Base-by-base conservation (phyloP, 805 yeast species). In the Starmerella sp. region DNA sequence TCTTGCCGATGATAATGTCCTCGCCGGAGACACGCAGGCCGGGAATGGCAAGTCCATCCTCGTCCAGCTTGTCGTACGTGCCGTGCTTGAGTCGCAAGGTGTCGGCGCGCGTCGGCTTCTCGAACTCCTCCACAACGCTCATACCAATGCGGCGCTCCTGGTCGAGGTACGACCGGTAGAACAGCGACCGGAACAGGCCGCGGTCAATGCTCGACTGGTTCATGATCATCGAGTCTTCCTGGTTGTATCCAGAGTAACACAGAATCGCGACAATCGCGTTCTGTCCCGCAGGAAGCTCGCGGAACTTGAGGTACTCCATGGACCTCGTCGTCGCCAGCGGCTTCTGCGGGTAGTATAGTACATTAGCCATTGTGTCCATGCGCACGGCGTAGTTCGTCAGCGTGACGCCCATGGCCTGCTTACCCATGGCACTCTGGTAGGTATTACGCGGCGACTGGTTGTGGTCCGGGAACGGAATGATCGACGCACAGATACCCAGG, bases 181-280 rank as follows among this genome's bases (percentile, higher is more conserved):
- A 93, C 67, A 93, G 77, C 10, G 97, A 89, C 73, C 99, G 78
- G 77, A 93, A 93, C 65, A 93, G 75, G 54, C 98, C 98, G 67
- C 97, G 78, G 71, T 93, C 98, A 68, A 93, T 93, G 38, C 96
- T 86, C 10, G 95, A 84, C 75, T 93, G 98, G 71, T 93, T 93
- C 98, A 93, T 93, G 75, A 93, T 93, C 93, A 93, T 88, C 43
- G 98, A 93, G 84, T 93, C 98, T 84, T 93, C 98, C 77, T 93
- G 98, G 72, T 93, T 93, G 73, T 93, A 93, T 67, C 98, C 98
- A 43, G 96, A 86, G 73, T 93, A 93, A 79, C 98, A 93, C 45
- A 95, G 81, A 77, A 93, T 93, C 32, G 98, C 98, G 48, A 93
- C 98, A 71, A 93, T 82, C 31, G 98, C 98, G 69, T 93, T 93